Evolutionary conservation across 2,329 filamentous ascomycete species (phyloP).

Genomic region (Cladosporium sp.): DNA sequence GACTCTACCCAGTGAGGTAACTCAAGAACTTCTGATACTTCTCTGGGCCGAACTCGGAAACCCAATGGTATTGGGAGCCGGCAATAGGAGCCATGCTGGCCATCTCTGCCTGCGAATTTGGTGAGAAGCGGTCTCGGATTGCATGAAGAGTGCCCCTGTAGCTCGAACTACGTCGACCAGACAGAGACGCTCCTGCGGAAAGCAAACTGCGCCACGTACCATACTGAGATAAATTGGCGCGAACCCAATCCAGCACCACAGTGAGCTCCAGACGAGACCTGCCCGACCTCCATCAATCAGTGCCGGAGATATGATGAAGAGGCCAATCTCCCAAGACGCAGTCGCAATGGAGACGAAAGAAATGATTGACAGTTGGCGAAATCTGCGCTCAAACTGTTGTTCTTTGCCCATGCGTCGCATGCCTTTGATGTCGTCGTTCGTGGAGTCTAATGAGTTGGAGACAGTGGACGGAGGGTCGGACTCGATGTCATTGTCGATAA

Average conservation of each 20-base stretch:
- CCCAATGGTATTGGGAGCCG: conserved; percentile 49
- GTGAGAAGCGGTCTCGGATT: too few species aligned
- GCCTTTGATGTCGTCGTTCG: neutral
- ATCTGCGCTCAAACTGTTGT: conserved; percentile 18
- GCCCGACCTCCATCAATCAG: conserved; percentile 24
- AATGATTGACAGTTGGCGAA: conserved; percentile 18
- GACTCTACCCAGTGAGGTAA: conserved; percentile 2
- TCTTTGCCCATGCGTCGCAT: conserved; percentile 16
- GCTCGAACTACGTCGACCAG: too few species aligned
- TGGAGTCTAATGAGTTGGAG: too few species aligned
- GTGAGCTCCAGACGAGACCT: conserved; percentile 24
- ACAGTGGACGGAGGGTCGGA: too few species aligned
- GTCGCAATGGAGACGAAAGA: conserved; percentile 17
- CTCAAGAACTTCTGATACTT: conserved; percentile 12
- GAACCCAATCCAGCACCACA: conserved; percentile 24
- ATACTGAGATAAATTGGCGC: conserved; percentile 5
- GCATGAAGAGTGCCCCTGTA: too few species aligned
- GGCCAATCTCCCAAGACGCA: conserved; percentile 17
- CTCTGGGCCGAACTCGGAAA: neutral
- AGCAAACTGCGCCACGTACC: neutral
- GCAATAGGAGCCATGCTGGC: conserved; percentile 53
- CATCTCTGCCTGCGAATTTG: conserved; percentile 39
- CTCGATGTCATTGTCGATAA: too few species aligned
- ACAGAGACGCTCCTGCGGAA: too few species aligned
- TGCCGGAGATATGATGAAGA: conserved; percentile 17